Evolutionary conservation across 345 rosid species (phyloP), one percentile per base, ranked within the genome.

Genomic region (Kandelia obovata): DNA sequence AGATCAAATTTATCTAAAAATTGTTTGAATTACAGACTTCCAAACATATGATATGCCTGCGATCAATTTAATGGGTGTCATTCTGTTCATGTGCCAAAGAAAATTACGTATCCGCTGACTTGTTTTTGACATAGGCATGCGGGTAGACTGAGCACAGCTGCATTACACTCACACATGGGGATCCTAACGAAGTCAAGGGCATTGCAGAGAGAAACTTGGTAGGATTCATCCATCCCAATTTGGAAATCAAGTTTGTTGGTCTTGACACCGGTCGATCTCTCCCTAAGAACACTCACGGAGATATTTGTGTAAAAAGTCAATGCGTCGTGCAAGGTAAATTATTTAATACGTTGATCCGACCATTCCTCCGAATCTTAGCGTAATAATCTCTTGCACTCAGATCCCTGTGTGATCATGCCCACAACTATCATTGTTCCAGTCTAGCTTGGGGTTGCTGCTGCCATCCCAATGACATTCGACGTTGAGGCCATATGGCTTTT

Each of bases 71-170:
- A 3, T 0, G 37, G 37, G 37, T 6, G 5, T 7, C 6, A 5
- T 34, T 34, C 6, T 7, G 1, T 7, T 6, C 34, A 31, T 31
- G 4, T 31, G 34, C 34, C 6, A 31, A 31, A 31, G 34, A 31
- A 31, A 31, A 31, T 31, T 31, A 31, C 7, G 6, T 31, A 5
- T 31, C 34, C 34, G 17, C 17, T 43, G n/a, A 6, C 32, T 27
- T 43, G 20, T 51, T 32, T 35, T 53, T 62, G 0, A 25, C 19
- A 21, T 63, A 91, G 97, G 99, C 99, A 32, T 92, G 92, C 69
- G 97, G 99, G 67, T 77, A 90, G 82, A 88, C 99, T 19, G 98
- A 95, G 85, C 98, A 92, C 75, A 88, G 96, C 63, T 92, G 96
- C 88, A 92, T 95, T 32, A 95, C 96, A 13, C 85, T 92, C 37